A percentile compares a stretch with the other conserved stretches of the same genome.
These are phyloP conservation scores for Ichthyophthirius multifiliis DNA, from an alignment of 169 alveolate species.

Conservation along the genomic window DNA sequence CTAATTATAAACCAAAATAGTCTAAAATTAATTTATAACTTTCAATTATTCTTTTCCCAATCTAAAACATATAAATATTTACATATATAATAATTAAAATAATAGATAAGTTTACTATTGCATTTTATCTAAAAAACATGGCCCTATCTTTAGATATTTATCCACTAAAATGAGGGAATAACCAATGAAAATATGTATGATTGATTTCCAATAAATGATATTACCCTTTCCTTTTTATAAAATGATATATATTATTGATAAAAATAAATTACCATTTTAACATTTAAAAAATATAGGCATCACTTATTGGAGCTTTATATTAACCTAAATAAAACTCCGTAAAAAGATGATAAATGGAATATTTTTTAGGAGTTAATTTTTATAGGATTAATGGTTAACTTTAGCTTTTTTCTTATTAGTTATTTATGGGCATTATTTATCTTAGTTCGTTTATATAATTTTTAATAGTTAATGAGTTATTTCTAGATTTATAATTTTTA, in stretches of 20 bases:
- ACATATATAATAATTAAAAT: too few relatives aligned
- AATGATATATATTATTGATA: neutral
- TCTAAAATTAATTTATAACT: neutral
- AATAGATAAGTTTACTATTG: neutral
- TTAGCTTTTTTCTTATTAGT: neutral
- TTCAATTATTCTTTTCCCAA: neutral
- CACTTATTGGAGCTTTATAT: conserved; percentile 3
- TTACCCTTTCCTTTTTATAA: neutral
- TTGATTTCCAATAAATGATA: neutral
- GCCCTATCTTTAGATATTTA: neutral
- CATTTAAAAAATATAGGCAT: neutral
- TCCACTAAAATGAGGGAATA: neutral
- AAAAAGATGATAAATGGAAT: neutral
- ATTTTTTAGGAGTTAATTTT: neutral
- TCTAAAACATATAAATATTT: too few relatives aligned
- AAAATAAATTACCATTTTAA: conserved; percentile 1
- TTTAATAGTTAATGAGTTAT: neutral
- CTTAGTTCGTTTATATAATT: neutral
- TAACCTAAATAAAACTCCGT: neutral
- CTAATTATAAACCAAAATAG: neutral
- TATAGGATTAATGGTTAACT: neutral
- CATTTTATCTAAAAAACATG: neutral
- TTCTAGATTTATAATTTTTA: too few relatives aligned
- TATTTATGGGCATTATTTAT: neutral
- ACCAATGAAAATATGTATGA: conserved; percentile 4